Percentiles rank a stretch among this genome's conserved stretches.
phyloP scores from a whole-genome alignment of 73 alveolate species.

The Tetrahymena borealis region DNA sequence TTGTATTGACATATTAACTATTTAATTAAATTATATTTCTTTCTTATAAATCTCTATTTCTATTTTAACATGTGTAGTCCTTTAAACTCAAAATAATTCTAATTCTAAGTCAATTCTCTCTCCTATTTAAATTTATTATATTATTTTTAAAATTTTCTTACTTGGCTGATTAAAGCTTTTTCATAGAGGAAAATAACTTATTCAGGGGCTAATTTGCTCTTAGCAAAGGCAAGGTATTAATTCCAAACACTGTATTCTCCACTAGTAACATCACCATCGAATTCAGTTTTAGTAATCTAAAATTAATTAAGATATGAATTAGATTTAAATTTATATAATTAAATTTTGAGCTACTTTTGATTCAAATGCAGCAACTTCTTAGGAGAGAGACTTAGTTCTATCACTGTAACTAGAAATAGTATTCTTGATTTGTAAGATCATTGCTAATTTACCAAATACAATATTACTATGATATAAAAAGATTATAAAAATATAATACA shows the following conservation, averaged over 20 bases:
- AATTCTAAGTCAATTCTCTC: no score
- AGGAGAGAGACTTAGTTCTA: background rate
- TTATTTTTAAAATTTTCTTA: background rate
- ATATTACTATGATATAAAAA: background rate
- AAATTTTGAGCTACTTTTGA: background rate
- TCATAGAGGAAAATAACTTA: background rate
- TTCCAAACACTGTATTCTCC: background rate
- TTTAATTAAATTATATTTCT: no score
- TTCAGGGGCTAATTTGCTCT: background rate
- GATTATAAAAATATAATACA: background rate
- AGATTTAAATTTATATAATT: background rate
- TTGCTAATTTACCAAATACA: background rate
- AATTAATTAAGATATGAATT: background rate
- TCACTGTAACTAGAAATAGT: background rate
- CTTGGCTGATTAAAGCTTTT: conserved; percentile 1
- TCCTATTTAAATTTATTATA: no score
- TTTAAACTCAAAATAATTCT: no score
- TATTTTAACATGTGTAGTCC: no score
- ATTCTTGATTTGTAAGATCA: background rate
- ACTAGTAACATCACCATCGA: background rate
- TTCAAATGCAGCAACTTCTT: background rate
- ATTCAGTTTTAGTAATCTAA: background rate
- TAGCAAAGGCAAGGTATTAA: background rate
- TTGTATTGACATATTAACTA: no score
- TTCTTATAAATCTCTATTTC: no score